phyloP scores from a whole-genome alignment of 352 stramenopile species.

The Blastocystis sp. region DNA sequence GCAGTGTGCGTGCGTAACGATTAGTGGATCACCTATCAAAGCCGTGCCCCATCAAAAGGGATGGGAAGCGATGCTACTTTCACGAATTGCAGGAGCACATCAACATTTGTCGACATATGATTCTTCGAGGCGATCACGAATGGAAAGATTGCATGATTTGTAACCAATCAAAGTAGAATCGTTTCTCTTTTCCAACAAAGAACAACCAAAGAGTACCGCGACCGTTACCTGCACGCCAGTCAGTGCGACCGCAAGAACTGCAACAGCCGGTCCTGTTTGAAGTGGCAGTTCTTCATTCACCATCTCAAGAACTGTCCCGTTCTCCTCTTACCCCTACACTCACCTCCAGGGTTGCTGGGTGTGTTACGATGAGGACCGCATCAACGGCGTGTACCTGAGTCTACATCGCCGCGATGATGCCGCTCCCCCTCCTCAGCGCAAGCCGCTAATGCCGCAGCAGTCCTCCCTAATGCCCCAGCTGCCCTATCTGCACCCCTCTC shows the following conservation, averaged over 20 bases:
- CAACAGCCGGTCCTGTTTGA: background rate
- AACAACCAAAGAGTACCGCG: background rate
- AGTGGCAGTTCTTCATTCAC: constrained; percentile 16
- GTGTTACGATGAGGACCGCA: background rate
- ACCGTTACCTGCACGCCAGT: background rate
- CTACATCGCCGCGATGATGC: background rate
- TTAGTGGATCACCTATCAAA: background rate
- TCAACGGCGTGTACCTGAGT: constrained; percentile 14
- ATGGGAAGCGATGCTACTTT: background rate
- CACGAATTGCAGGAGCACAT: constrained; percentile 11
- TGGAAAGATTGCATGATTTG: background rate
- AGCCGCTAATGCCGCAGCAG: background rate
- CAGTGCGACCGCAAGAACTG: background rate
- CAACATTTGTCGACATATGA: constrained; percentile 10
- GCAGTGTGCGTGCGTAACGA: background rate
- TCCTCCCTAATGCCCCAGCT: background rate
- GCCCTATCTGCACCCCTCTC: too few species aligned
- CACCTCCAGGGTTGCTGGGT: constrained; percentile 10
- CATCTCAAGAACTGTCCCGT: constrained; percentile 5
- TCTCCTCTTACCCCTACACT: background rate
- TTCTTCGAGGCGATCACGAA: background rate
- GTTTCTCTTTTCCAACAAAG: background rate
- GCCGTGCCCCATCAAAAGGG: background rate
- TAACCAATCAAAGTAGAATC: background rate
- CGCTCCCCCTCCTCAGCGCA: background rate